Evolutionary conservation across 192 early-diverging fungal genomes (phyloP), one percentile per base, ranked within the genome.

Genomic region (Martensiomyces pterosporus): DNA sequence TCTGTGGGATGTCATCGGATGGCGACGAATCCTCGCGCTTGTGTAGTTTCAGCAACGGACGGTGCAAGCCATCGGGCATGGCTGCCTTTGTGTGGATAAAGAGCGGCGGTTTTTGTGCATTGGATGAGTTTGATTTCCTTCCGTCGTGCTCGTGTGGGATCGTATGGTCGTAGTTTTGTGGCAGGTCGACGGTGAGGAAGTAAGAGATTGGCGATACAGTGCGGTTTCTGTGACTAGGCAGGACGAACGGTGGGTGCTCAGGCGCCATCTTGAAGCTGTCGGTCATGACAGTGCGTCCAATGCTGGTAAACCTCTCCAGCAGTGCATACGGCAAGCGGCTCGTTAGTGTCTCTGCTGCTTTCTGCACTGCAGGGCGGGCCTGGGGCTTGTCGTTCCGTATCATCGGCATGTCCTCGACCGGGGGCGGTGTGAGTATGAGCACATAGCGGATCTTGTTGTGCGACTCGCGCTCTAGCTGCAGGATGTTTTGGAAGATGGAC

Each of bases 381-480:
- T 17, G 35, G 22, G 32, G 17, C 35, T 47, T 52, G n/a, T 61
- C 70, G 27, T 55, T 33, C 18, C 26, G 47, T 19, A 73, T 63
- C 50, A 73, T 43, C n/a, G 70, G 70, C 51, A 52, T 52, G 44
- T 73, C 61, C 55, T 73, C 63, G 18, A 65, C 55, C 1, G 70
- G 70, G 24, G 70, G 70, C 33, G 70, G 70, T 0, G 70, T 66
- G 19, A 73, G 43, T 2, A 73, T 36, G 4, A 73, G 38, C 17
- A 73, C 55, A 39, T 58, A 39, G 16, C 39, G 52, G 13, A 62
- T 45, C 35, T 49, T 52, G 52, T 62, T 73, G 36, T 73, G 70
- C 39, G 70, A 73, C 47, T 73, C 70, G 52, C 58, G 70, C 48
- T 73, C 70, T 26, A 73, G 44, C 55, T 73, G 70, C 35, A 73